Evolutionary conservation across 164 flowering plant species (phyloP), one percentile per base, ranked within the genome.

Genomic region (Vitis labrusca): DNA sequence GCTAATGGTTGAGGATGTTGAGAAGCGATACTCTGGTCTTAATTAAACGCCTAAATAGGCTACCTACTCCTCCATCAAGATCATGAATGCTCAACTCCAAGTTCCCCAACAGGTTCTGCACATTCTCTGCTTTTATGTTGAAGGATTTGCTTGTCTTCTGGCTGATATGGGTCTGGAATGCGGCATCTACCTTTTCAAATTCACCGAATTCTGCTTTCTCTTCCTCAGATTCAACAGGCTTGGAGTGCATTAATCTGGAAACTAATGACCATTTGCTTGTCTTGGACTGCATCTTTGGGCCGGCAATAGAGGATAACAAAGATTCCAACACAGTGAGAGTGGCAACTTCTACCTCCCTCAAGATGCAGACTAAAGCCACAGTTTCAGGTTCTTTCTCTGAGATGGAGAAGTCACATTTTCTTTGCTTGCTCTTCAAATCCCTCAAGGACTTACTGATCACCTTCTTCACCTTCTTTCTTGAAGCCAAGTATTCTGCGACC

Each of bases 11-110:
- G 19, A 75, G 51, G 19, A 71, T 73, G 70, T 84, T 80, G 50
- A 81, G 83, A 63, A 81, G 67, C 14, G 82, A 72, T 9, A 79
- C 83, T 66, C 85, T 63, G 52, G 74, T 73, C 69, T 77, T 76
- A 61, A 80, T 69, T 44, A 84, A 65, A 23, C 55, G 56, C 67
- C 85, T 67, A 23, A 48, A 70, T 3, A 84, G 54, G 65, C 57
- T 19, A 5, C 78, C 81, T 30, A 78, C 44, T 14, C 71, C 79
- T 58, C 78, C 79, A 61, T 79, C 79, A 47, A 76, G 37, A 63
- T 79, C 78, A 65, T 74, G 76, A 65, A 79, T 72, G 76, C 66
- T 44, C n/a, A 44, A 57, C 44, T 70, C 83, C 58, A 74, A 51
- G 9, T 67, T 47, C 10, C 49, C 44, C 12, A 80, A 54, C 23